Percentiles rank a stretch among this genome's conserved stretches.
These are phyloP conservation scores for Claviceps sp. DNA, from an alignment of 2,329 filamentous ascomycete genomes.

Conservation along the genomic window DNA sequence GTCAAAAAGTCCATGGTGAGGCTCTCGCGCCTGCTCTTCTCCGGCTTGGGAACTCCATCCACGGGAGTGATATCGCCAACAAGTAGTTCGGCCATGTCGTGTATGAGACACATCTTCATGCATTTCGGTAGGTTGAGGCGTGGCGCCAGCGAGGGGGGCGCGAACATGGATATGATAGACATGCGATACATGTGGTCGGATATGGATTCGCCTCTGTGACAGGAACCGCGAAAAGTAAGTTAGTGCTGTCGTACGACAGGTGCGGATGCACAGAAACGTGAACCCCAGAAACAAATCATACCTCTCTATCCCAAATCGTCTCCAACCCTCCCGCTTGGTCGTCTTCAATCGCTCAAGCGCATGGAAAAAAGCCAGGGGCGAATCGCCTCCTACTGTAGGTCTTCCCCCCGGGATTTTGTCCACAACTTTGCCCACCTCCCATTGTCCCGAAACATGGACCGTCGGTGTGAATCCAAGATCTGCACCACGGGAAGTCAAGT, in stretches of 20 bases:
- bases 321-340: slow-evolving; percentile 91
- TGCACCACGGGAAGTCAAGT: slow-evolving; percentile 1
- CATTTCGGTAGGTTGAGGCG: slow-evolving; percentile 69
- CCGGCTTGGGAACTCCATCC: slow-evolving; percentile 69
- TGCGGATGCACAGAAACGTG: neutral
- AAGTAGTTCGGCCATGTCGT: slow-evolving; percentile 93
- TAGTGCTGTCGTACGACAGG: neutral
- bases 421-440: slow-evolving; percentile 50
- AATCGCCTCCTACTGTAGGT: slow-evolving; percentile 47
- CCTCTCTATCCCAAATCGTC: slow-evolving; percentile 64
- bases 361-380: slow-evolving; percentile 87
- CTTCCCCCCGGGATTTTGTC: slow-evolving; percentile 42
- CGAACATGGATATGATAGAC: slow-evolving; percentile 90
- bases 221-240: no score
- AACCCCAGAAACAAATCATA: slow-evolving; percentile 14
- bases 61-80: slow-evolving; percentile 96
- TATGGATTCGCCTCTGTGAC: slow-evolving; percentile 66
- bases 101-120: slow-evolving; percentile 88
- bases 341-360: slow-evolving; percentile 89
- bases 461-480: slow-evolving; percentile 23
- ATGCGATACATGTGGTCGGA: slow-evolving; percentile 99
- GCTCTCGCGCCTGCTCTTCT: slow-evolving; percentile 79
- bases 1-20: slow-evolving; percentile 89
- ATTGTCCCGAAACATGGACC: slow-evolving; percentile 30
- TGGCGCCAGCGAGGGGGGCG: slow-evolving; percentile 57